Base-by-base conservation (phyloP, 441 rosid genomes). In the Aleurites moluccanus region DNA sequence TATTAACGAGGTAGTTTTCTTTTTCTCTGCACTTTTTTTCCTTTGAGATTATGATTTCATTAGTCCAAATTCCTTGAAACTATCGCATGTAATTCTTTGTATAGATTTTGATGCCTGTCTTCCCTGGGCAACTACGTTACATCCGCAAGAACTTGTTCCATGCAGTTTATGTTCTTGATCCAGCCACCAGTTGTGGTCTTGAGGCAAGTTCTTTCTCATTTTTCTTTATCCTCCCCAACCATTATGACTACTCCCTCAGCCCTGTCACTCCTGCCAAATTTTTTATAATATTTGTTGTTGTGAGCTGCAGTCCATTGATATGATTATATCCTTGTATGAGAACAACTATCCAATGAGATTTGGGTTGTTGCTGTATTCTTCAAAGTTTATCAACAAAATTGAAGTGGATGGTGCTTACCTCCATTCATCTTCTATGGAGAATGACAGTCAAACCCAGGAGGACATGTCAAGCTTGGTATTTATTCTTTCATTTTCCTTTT, bases 21-120 rank as follows among this genome's bases (percentile, higher is more conserved):
- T 72, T 69, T 67, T 67, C 75, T 75, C 44, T 44, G 47, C 28
- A 64, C 21, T 55, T 71, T 72, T 47, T 70, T 64, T 72, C 69
- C 69, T 25, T 77, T 44, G 23, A 75, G 75, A 67, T 38, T 86
- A 77, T 9, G 11, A 47, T 63, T 80, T 73, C 50, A n/a, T 65
- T 47, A 56, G 69, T 75, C 70, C 68, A 75, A 63, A 70, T 62
- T 72, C 69, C 59, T 66, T 40, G 66, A 65, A 74, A 75, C 59
- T 74, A 2, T 53, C 27, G 64, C 42, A 2, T 62, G 25, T 69
- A 72, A 72, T 80, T 78, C 67, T 14, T 82, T 74, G 73, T 87
- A 81, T 74, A 96, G 99, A 88, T 97, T 85, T 91, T 94, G 87
- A 92, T 92, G 98, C 99, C 99, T 62, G 98, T 89, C 72, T 97